Conservation (phyloP, 208 protist species). For the Wallacemonas rigidus region DNA sequence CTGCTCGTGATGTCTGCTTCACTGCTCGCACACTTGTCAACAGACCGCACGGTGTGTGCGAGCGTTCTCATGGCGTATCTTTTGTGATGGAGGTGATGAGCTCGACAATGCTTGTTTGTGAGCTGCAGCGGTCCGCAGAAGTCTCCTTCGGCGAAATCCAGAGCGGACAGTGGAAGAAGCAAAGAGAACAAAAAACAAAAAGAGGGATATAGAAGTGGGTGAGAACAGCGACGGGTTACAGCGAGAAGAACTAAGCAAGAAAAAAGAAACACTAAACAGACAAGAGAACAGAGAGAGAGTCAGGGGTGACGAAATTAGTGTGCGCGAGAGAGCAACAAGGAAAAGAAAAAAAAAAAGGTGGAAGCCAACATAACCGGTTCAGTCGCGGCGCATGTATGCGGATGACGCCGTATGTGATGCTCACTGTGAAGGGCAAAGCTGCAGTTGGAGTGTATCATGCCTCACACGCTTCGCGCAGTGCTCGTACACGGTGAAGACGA, state of each 20-base stretch:
- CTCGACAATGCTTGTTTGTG: no score
- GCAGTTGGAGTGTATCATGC: neutral
- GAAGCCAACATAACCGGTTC: no score
- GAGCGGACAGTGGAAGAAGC: neutral
- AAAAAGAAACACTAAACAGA: conserved; percentile 9
- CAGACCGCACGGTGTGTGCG: no score
- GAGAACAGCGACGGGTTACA: neutral
- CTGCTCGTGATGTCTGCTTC: no score
- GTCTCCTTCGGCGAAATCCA: no score
- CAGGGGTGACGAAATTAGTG: conserved; percentile 12
- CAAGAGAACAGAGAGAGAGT: conserved; percentile 15
- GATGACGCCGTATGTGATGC: no score
- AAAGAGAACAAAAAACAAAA: neutral
- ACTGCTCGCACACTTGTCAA: no score
- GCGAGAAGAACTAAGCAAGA: neutral
- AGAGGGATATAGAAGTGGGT: neutral
- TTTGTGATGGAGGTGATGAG: no score
- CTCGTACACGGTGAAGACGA: conserved; percentile 61
- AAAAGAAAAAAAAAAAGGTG: conserved; percentile 12
- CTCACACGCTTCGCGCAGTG: neutral
- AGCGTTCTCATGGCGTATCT: no score
- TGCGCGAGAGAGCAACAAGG: neutral
- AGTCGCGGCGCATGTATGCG: no score
- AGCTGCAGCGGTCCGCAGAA: no score
- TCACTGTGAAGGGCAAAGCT: neutral